Evolutionary conservation across 177 flowering plant species (phyloP), one percentile per base, ranked within the genome.

Genomic region (Tripterygium wilfordii): DNA sequence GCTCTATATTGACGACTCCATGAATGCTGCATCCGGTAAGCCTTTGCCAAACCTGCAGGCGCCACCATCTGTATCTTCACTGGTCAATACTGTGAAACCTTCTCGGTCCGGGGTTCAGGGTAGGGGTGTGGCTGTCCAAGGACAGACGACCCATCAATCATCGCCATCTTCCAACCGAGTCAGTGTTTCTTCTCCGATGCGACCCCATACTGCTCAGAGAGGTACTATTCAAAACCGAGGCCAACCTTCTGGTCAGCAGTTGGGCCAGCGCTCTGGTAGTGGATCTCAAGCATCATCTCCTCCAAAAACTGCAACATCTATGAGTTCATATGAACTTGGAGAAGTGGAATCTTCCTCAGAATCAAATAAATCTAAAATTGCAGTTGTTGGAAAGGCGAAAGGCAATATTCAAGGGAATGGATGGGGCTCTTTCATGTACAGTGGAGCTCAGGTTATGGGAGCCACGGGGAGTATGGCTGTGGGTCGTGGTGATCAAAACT

Each of bases 401-500:
- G 76, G 71, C 28, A 58, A 23, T 49, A 49, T 59, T 45, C 87
- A 77, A 51, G 82, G 85, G 46, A 66, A 65, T 68, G 90, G 90
- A 53, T 70, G 70, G 60, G 88, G 90, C 21, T 61, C 95, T 43
- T 74, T 85, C 51, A 32, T 74, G 12, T 85, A 87, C 65, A 66
- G 66, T 64, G 90, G 92, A 1, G 62, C 79, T 40, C 94, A 85
- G 61, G 77, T 78, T 57, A 72, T 83, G 69, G 90, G 82, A 33
- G 63, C 83, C 17, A 39, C 86, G 17, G 96, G 88, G 37, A 74
- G 54, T 53, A 66, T 78, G 77, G 72, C 71, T 41, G 70, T 64
- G 63, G 71, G 65, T 57, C 88, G 53, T 65, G 85, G 91, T 54
- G 97, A 94, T 69, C 88, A 66, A 30, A 90, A 82, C 56, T 79